Base-by-base conservation (phyloP, 768 basidiomycete species). In the Pulveroboletus sp. region DNA sequence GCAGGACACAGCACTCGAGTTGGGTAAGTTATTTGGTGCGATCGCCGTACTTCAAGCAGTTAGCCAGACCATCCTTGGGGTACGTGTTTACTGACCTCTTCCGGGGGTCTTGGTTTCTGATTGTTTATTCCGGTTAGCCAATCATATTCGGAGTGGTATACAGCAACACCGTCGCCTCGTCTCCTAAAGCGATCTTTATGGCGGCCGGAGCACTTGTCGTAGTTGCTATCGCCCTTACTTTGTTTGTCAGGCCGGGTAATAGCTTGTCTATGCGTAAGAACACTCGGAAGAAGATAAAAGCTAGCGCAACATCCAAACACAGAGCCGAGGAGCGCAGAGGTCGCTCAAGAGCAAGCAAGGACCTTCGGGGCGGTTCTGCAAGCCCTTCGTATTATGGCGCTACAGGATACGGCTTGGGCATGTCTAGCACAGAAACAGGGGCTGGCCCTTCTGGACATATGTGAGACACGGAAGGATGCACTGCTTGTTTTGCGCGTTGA, bases 21-120 rank as follows among this genome's bases (percentile, higher is more conserved):
- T 60, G 1, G 88, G 87, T 0, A 74, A 79, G 18, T 60, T 90
- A 33, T 87, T 90, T 47, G 86, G 86, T 12, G 85, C 85, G 1
- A 70, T 89, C 49, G 82, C 85, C 3, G 78, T 86, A 14, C 62
- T 89, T 38, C 78, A 81, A 46, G 83, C 87, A 0, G 64, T 82
- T 8, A 81, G 81, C 0, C 82, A 84, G 63, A 81, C 79, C 49
- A 79, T 89, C 37, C 45, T 79, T 17, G 77, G 73, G 37, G 77
- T 77, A 54, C 35, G 70, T 39, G 31, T 8, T 35, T 17, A 5
- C 27, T 3, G 45, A 10, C 18, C 38, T 39, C 38, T 40, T 38
- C 45, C 27, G 26, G 3, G 3, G 21, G 21, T 21, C 14, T 35
- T 70, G 6, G 9, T 30, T 8, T 28, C 35, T 57, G 3, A 59